Base-by-base conservation (phyloP, 352 stramenopile species). In the Globisporangium echinulatum region DNA sequence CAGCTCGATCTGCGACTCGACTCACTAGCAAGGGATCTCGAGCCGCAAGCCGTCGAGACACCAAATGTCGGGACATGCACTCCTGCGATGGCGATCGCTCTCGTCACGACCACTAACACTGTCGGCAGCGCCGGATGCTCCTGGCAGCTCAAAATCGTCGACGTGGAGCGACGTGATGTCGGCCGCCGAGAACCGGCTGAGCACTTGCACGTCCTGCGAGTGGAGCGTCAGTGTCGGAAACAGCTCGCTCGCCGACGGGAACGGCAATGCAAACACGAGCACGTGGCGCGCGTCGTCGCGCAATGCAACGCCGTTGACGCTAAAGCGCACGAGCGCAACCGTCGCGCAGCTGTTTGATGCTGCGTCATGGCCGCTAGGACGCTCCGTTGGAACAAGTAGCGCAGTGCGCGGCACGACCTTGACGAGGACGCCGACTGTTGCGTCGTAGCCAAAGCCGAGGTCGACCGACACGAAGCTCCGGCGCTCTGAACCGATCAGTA, bases 161-260 rank as follows among this genome's bases (percentile, higher is more conserved):
- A 82, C 69, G 62, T 90, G 68, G 33, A 85, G 67, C 4, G 58
- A 52, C 7, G 62, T 72, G 47, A 93, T 82, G 56, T 93, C 84
- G 1, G 84, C 74, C 36, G 75, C 75, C 49, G 84, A 93, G 64
- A 95, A 92, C 36, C 83, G 80, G 39, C 82, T 83, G 54, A 87
- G 81, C 11, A 92, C 84, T 49, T 87, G 79, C 17, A 90, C 70
- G 51, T 87, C 78, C 49, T 90, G 85, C 25, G 83, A 91, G 71
- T 95, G 83, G 44, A 95, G 72, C 33, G 83, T 92, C 59, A 95
- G 68, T 3, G 85, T 95, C 59, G 85, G 85, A 56, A 82, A 95
- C 61, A 95, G 66, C 52, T 95, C 85, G 19, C 73, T 80, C 33
- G 70, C 65, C 0, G 80, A 67, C 33, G 84, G 79, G 43, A 92